A percentile compares a stretch with the other conserved stretches of the same genome.
Conservation (phyloP, 1,284 basidiomycete species). For the Dichomitus squalens region DNA sequence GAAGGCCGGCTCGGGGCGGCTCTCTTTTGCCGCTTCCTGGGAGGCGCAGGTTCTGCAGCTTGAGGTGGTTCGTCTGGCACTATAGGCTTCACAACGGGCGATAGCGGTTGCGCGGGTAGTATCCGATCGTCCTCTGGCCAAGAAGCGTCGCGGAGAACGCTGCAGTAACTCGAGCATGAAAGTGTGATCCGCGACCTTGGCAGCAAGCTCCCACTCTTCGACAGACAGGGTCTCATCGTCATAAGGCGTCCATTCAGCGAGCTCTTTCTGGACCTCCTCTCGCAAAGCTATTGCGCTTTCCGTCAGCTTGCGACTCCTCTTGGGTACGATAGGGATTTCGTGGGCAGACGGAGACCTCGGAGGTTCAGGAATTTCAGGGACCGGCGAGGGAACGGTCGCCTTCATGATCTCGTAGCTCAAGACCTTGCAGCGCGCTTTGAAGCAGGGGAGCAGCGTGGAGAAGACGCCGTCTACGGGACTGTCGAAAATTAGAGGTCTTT, state of each 20-base stretch:
- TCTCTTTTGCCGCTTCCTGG: no score
- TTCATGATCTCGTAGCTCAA: background rate
- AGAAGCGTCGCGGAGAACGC: background rate
- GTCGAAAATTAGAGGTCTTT: background rate
- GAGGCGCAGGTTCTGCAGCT: no score
- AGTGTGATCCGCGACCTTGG: background rate
- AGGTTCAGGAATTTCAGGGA: background rate
- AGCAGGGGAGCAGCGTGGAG: background rate
- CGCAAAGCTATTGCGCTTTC: background rate
- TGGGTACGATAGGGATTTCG: background rate
- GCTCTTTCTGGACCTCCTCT: background rate
- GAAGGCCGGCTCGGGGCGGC: no score
- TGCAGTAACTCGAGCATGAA: background rate
- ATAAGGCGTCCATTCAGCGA: background rate
- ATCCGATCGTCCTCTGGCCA: background rate
- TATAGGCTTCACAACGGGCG: background rate
- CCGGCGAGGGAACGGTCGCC: no score
- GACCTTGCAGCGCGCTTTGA: background rate
- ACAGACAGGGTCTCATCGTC: background rate
- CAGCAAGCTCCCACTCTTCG: background rate
- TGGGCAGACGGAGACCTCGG: background rate
- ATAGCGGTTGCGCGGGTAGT: background rate
- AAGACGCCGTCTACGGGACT: background rate
- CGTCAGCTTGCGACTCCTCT: background rate
- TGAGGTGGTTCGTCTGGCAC: no score